Conservation (phyloP, 2,329 filamentous ascomycete genomes). For the Colletotrichum sidae region DNA sequence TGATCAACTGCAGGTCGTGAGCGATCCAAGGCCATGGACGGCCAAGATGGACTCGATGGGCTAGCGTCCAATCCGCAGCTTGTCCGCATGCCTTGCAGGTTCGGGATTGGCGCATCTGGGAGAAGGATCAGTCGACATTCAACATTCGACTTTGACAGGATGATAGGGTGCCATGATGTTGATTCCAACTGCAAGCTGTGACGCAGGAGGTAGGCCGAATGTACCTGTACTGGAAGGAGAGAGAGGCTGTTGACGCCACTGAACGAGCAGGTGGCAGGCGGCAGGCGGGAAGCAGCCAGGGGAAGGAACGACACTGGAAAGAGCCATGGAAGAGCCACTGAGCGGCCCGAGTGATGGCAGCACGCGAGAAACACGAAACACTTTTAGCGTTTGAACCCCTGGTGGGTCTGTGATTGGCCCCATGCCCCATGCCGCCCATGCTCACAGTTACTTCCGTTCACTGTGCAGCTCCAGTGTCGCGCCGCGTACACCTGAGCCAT, state of each 20-base stretch:
- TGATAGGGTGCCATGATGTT: background rate
- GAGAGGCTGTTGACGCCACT: constrained; percentile 1
- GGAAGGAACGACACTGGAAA: too few species aligned
- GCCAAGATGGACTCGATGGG: background rate
- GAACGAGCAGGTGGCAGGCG: constrained; percentile 9
- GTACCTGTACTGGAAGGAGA: too few species aligned
- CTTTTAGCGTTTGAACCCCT: constrained; percentile 33
- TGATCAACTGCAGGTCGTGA: constrained; percentile 11
- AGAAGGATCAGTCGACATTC: constrained; percentile 4
- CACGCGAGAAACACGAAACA: constrained; percentile 28
- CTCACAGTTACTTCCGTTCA: too few species aligned
- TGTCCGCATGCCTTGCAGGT: constrained; percentile 6
- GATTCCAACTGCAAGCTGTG: too few species aligned
- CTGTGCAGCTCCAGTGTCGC: too few species aligned
- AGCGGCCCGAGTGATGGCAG: background rate
- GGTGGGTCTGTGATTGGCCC: constrained; percentile 35
- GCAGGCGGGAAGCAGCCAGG: too few species aligned
- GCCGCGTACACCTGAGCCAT: too few species aligned
- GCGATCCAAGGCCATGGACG: background rate
- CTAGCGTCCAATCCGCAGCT: background rate
- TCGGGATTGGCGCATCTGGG: constrained; percentile 5
- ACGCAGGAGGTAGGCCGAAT: too few species aligned
- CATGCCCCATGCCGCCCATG: background rate
- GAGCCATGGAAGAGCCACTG: too few species aligned
- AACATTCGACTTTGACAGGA: constrained; percentile 17